A percentile compares a stretch with the other conserved stretches of the same genome.
These are phyloP conservation scores for Botrytis paeoniae DNA, from an alignment of 2,329 filamentous ascomycete genomes.

Conservation along the genomic window DNA sequence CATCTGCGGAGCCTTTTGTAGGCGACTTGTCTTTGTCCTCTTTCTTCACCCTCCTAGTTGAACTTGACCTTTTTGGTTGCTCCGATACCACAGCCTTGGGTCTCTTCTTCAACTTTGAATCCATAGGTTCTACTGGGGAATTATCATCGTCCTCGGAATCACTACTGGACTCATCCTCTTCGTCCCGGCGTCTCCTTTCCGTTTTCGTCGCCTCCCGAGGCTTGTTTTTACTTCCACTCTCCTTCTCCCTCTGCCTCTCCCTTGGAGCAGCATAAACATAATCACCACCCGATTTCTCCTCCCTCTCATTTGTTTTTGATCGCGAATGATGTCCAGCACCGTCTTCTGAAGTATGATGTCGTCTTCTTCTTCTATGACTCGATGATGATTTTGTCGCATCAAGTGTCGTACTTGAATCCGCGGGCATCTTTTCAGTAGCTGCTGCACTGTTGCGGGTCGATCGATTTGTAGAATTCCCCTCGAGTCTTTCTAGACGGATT, in stretches of 20 bases:
- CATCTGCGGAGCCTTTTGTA: conserved; percentile 19
- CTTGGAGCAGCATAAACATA: conserved; percentile 30
- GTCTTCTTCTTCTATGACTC: conserved; percentile 28
- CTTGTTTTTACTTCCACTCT: conserved; percentile 15
- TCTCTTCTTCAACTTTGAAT: conserved; percentile 30
- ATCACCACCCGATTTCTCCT: conserved; percentile 22
- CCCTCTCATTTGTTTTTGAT: conserved; percentile 16
- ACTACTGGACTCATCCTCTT: conserved; percentile 27
- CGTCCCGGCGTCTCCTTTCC: conserved; percentile 28
- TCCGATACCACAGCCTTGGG: conserved; percentile 32
- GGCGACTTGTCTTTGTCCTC: conserved; percentile 22
- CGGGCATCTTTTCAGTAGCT: conserved; percentile 25
- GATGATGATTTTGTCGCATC: conserved; percentile 26
- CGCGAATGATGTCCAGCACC: conserved; percentile 27
- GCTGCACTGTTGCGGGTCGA: conserved; percentile 23
- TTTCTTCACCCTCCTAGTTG: conserved; percentile 23
- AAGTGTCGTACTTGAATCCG: conserved; percentile 32
- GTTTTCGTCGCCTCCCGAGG: conserved; percentile 21
- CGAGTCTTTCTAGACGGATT: conserved; percentile 33
- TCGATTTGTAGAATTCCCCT: conserved; percentile 21
- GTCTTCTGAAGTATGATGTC: conserved; percentile 22
- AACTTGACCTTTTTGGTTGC: conserved; percentile 24
- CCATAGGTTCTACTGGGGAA: conserved; percentile 20
- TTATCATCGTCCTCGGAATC: conserved; percentile 25
- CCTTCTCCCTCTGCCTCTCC: conserved; percentile 7